Evolutionary conservation across 208 protist species (phyloP), one percentile per base, ranked within the genome.

Genomic region (Angomonas ambiguus): DNA sequence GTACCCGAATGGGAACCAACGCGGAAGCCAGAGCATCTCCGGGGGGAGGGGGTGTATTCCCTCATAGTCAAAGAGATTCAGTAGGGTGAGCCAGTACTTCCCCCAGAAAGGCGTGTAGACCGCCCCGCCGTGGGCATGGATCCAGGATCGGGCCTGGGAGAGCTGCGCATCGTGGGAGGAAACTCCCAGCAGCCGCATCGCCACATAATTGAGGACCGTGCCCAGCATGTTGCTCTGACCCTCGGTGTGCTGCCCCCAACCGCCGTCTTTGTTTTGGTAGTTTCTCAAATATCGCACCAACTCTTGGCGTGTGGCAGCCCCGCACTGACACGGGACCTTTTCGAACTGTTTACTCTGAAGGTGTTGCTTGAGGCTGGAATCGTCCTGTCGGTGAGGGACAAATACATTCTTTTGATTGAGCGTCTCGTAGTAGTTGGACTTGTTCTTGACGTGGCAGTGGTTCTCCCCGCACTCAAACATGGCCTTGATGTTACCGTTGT

Each of bases 191-290:
- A 99, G 60, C 10, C 98, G 92, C 57, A 98, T 32, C 11, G 95
- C 72, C 10, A 98, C 83, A 82, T 99, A 99, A 78, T 94, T 98
- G 25, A 99, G 72, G 20, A 80, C 82, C 32, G 97, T 98, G n/a
- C 97, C 97, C 51, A 99, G 88, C 81, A 99, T 97, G 38, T 97
- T 98, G 65, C 95, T 97, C 67, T 92, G 77, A 18, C 85, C 85
- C 73, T 98, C 96, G 18, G 97, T 98, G 79, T 99, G 96, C 69
- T 98, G 79, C 20, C 97, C 97, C 90, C 93, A 98, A 22, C 97
- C 97, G 57, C 97, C 97, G 64, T 99, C 97, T 2, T 76, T 48
- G 68, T 97, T 97, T 77, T 98, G 96, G 35, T 91, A 85, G 74
- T 95, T 98, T 30, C 83, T 79, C 28, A 99, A 69, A 74, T 99